Evolutionary conservation across 2,329 filamentous ascomycete species (phyloP).

Genomic region (Penicillium sp.): DNA sequence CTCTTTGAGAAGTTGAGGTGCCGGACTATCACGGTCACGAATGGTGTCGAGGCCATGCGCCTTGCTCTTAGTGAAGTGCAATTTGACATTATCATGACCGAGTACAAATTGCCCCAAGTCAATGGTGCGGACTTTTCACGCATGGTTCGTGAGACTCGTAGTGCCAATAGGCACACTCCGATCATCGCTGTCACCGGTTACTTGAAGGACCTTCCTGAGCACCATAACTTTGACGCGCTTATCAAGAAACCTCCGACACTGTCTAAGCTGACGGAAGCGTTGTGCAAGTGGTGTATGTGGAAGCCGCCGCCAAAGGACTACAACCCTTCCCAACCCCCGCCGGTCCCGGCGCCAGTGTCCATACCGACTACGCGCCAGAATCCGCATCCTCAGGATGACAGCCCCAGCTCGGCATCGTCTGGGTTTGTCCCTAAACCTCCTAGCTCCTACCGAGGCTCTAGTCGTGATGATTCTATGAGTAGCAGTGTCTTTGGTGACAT

Average conservation of each 20-base stretch:
- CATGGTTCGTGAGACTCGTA: slow-evolving; percentile 96
- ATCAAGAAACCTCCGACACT: slow-evolving; percentile 96
- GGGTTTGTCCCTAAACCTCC: slow-evolving; percentile 64
- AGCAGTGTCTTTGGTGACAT: slow-evolving; percentile 78
- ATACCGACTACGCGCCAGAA: slow-evolving; percentile 61
- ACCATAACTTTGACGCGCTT: slow-evolving; percentile 90
- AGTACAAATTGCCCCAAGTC: slow-evolving; percentile 91
- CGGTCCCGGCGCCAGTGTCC: slow-evolving; percentile 59
- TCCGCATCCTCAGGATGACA: slow-evolving; percentile 64
- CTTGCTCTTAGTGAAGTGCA: slow-evolving; percentile 97
- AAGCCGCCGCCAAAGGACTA: slow-evolving; percentile 65
- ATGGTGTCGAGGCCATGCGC: slow-evolving; percentile 84
- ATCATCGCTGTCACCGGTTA: slow-evolving; percentile 97
- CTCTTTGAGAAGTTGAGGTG: slow-evolving; percentile 91
- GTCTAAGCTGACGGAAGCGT: slow-evolving; percentile 80
- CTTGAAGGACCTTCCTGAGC: slow-evolving; percentile 90
- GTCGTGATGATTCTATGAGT: slow-evolving; percentile 80
- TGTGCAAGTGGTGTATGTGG: slow-evolving; percentile 88
- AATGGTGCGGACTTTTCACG: slow-evolving; percentile 92
- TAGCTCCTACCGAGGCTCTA: slow-evolving; percentile 72
- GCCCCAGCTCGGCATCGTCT: slow-evolving; percentile 74
- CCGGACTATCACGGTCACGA: slow-evolving; percentile 84
- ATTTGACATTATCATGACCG: slow-evolving; percentile 97
- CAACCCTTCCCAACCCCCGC: slow-evolving; percentile 49
- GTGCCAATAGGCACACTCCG: slow-evolving; percentile 87